These are phyloP conservation scores for Cicer chorassanicum DNA, from an alignment of 306 rosid genomes.

Conservation along the genomic window DNA sequence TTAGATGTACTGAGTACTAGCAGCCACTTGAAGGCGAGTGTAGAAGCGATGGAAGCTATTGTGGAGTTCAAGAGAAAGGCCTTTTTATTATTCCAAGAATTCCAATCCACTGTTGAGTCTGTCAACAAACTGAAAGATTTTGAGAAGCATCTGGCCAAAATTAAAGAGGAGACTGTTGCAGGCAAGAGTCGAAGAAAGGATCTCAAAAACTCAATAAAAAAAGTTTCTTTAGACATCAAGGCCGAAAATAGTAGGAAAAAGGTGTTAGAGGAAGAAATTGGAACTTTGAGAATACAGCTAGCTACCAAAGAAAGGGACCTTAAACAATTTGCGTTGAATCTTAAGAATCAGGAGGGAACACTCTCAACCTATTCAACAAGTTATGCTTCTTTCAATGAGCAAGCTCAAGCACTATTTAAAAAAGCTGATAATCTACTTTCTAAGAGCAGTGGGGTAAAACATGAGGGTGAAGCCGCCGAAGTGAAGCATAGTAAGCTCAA, in stretches of 20 bases:
- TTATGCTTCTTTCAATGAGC: not conserved
- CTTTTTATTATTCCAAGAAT: not conserved
- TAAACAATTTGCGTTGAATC: not conserved
- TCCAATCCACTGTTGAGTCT: slow-evolving; percentile 18
- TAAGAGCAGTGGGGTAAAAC: not conserved
- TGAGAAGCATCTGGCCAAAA: not conserved
- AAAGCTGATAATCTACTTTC: slow-evolving; percentile 7
- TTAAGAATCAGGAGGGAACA: slow-evolving; percentile 10
- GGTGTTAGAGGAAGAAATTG: slow-evolving; percentile 24
- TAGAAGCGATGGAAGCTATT: not conserved
- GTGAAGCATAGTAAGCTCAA: slow-evolving; percentile 11
- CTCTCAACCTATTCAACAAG: not conserved
- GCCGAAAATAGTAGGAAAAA: not conserved
- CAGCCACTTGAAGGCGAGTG: not conserved
- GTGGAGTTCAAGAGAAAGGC: slow-evolving; percentile 1
- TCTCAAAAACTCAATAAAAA: not conserved
- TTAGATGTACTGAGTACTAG: slow-evolving; percentile 6
- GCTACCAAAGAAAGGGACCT: slow-evolving; percentile 12
- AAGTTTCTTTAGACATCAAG: not conserved
- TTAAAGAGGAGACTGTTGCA: not conserved
- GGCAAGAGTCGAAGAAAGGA: not conserved
- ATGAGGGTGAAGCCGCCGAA: slow-evolving; percentile 1
- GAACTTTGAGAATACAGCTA: not conserved
- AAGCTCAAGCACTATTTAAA: not conserved
- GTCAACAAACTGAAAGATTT: slow-evolving; percentile 23